Evolutionary conservation across 75 land plant species (phyloP).

Genomic region (Sequoia sempervirens): DNA sequence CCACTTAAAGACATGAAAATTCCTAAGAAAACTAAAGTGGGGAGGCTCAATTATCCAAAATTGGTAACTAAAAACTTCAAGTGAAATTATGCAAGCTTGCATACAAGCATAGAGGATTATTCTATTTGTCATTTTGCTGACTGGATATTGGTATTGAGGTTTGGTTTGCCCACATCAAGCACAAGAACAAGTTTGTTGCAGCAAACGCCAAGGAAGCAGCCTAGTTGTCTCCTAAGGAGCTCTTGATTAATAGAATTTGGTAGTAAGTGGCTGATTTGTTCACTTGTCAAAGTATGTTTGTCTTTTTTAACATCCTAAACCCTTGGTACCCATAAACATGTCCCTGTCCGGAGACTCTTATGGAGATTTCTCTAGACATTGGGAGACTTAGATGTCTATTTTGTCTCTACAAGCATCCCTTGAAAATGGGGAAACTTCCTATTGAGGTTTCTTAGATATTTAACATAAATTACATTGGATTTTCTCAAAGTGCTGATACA

Average conservation of each 20-base stretch:
- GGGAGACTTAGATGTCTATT: too few relatives aligned
- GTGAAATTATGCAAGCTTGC: neutral
- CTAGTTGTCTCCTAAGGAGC: neutral
- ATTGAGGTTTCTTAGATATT: too few relatives aligned
- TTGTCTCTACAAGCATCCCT: too few relatives aligned
- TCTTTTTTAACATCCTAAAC: neutral
- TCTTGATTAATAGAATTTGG: too few relatives aligned
- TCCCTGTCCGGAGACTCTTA: too few relatives aligned
- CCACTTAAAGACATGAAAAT: neutral
- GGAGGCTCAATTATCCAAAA: neutral
- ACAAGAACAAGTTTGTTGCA: neutral
- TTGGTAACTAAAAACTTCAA: neutral
- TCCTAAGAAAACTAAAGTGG: neutral
- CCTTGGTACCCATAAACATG: too few relatives aligned
- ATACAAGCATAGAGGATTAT: neutral
- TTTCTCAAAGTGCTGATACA: too few relatives aligned
- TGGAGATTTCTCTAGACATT: too few relatives aligned
- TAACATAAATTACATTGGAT: too few relatives aligned
- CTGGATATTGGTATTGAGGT: neutral
- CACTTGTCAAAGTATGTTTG: neutral
- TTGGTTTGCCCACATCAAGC: neutral
- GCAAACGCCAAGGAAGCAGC: neutral
- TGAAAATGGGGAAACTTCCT: too few relatives aligned
- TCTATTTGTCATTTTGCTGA: neutral
- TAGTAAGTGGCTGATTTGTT: neutral